These are phyloP conservation scores for Galeopsis tetrahit DNA, from an alignment of 257 asterid genomes.

Conservation along the genomic window DNA sequence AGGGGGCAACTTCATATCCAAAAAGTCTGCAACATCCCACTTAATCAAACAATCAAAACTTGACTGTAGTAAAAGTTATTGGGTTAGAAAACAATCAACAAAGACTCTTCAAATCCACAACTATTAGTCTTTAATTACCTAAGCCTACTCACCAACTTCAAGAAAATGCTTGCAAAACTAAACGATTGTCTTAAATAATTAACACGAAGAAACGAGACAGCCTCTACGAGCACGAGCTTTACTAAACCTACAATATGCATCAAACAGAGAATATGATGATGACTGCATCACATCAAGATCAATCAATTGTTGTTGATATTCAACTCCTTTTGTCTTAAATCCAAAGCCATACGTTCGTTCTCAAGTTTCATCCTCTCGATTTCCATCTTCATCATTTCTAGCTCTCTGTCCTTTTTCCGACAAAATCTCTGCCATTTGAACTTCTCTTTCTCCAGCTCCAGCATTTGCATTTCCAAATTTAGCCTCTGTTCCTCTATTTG, in stretches of 20 bases:
- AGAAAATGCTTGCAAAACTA: conserved; percentile 17
- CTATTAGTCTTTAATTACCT: conserved; percentile 6
- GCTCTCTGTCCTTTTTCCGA: conserved; percentile 53
- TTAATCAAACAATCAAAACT: neutral
- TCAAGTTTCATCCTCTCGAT: conserved; percentile 60
- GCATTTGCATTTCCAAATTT: conserved; percentile 48
- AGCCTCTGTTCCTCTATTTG: conserved; percentile 54
- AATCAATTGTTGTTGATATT: conserved; percentile 35
- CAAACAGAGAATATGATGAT: conserved; percentile 8
- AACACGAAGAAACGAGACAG: conserved; percentile 29
- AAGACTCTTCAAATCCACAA: conserved; percentile 22
- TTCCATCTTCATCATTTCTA: conserved; percentile 53
- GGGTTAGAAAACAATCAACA: conserved; percentile 5
- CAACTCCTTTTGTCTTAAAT: conserved; percentile 53
- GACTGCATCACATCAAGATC: neutral
- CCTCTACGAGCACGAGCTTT: neutral
- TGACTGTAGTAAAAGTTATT: neutral
- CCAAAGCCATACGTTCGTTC: conserved; percentile 57
- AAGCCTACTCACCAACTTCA: neutral
- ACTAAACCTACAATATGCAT: conserved; percentile 21
- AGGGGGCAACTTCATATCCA: neutral
- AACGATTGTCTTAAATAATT: conserved; percentile 15
- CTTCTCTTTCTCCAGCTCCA: conserved; percentile 63
- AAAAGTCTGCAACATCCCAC: neutral
- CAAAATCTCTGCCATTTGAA: conserved; percentile 64